Conservation (phyloP, 441 rosid species). For the Rhodomyrtus psidioides region DNA sequence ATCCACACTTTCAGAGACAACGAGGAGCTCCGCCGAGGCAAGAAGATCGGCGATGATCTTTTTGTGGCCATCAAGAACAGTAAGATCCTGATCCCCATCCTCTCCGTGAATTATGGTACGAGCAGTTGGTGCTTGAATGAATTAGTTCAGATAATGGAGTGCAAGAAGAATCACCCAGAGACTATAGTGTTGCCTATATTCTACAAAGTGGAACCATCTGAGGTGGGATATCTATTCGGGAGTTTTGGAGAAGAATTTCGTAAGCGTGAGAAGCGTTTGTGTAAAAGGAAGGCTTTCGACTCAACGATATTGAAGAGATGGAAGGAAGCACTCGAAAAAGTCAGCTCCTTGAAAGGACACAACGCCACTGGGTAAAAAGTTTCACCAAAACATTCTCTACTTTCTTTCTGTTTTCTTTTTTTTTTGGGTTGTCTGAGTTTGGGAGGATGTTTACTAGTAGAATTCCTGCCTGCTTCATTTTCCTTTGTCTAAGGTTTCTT, state of each 20-base stretch:
- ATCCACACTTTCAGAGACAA: background rate
- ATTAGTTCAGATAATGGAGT: background rate
- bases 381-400: background rate
- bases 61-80: background rate
- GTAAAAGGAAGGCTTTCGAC: too few species aligned
- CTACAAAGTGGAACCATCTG: too few species aligned
- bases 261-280: too few species aligned
- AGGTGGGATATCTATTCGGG: too few species aligned
- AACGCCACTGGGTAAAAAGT: fast-evolving
- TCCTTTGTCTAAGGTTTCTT: too few species aligned
- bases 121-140: background rate
- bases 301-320: too few species aligned
- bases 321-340: background rate
- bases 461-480: too few species aligned
- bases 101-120: background rate
- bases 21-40: background rate
- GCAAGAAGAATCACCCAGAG: background rate
- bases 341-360: background rate
- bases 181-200: background rate
- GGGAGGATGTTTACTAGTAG: too few species aligned
- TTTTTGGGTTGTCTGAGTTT: too few species aligned
- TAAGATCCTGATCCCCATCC: background rate
- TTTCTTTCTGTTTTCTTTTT: too few species aligned
- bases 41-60: background rate
- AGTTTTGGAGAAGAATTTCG: too few species aligned